phyloP scores from a whole-genome alignment of 768 basidiomycete genomes.

The Tubosaeta sp. region DNA sequence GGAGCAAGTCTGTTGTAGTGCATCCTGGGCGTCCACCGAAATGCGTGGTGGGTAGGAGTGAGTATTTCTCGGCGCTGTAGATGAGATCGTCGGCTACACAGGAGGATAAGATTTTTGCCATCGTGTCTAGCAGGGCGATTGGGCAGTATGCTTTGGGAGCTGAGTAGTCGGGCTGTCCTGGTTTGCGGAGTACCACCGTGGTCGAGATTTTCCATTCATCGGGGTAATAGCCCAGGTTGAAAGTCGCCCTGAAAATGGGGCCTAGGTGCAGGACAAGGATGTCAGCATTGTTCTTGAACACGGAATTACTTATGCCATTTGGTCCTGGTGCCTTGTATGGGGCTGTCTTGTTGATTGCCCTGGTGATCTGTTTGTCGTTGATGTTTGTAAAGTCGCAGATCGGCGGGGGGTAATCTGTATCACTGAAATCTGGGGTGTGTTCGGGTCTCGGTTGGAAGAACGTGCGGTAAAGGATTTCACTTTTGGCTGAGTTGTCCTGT shows the following conservation, averaged over 20 bases:
- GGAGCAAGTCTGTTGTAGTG: conserved; percentile 3
- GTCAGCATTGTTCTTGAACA: conserved; percentile 10
- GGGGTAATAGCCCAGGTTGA: conserved; percentile 7
- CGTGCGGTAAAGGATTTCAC: too few relatives aligned
- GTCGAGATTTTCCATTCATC: conserved; percentile 10
- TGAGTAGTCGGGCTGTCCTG: conserved; percentile 32
- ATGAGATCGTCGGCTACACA: neutral
- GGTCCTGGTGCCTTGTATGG: conserved; percentile 10
- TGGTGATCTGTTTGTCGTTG: too few relatives aligned
- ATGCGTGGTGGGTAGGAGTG: neutral
- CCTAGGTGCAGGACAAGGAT: conserved; percentile 7
- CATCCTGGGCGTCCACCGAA: neutral
- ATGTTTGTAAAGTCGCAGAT: too few relatives aligned
- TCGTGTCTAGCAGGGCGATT: too few relatives aligned
- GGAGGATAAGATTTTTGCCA: neutral
- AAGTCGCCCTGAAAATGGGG: conserved; percentile 8
- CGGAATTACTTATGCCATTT: conserved; percentile 24
- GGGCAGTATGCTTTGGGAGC: neutral
- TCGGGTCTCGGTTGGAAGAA: too few relatives aligned
- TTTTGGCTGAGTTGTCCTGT: too few relatives aligned
- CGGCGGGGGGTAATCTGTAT: too few relatives aligned
- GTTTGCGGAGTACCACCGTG: conserved; percentile 34
- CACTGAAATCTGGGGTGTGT: too few relatives aligned
- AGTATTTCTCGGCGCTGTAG: neutral
- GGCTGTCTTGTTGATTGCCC: neutral